Conservation (phyloP, 164 flowering plant genomes). For the Sextonia rubra region DNA sequence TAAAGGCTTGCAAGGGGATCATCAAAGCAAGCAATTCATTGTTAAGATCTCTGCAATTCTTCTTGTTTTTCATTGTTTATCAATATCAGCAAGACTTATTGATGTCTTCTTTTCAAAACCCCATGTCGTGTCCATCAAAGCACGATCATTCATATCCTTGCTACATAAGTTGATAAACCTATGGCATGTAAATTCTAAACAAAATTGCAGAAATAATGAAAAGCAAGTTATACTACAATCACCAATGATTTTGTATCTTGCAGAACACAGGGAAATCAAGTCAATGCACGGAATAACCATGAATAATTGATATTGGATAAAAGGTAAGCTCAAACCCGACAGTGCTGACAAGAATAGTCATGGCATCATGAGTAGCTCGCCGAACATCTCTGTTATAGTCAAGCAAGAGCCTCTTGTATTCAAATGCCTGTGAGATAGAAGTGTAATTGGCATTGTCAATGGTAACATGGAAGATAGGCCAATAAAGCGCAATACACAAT, state of each 20-base stretch:
- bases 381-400: constrained; percentile 96
- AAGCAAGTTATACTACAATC: background rate
- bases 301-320: constrained; percentile 6
- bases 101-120: too few relatives aligned
- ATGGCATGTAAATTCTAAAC: too few relatives aligned
- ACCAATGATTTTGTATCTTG: background rate
- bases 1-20: too few relatives aligned
- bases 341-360: constrained; percentile 63
- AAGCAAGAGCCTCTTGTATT: constrained; percentile 77
- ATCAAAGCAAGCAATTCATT: too few relatives aligned
- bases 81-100: too few relatives aligned
- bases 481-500: too few relatives aligned
- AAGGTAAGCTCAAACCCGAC: constrained; percentile 62
- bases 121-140: too few relatives aligned
- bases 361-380: constrained; percentile 85
- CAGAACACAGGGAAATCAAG: background rate
- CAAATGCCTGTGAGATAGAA: constrained; percentile 58
- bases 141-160: too few relatives aligned
- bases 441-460: background rate
- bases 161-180: too few relatives aligned
- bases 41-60: too few relatives aligned
- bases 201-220: background rate
- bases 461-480: too few relatives aligned
- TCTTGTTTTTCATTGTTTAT: too few relatives aligned
- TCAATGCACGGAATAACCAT: background rate